Conservation (phyloP, 1,284 basidiomycete genomes). For the Abortiporus biennis region DNA sequence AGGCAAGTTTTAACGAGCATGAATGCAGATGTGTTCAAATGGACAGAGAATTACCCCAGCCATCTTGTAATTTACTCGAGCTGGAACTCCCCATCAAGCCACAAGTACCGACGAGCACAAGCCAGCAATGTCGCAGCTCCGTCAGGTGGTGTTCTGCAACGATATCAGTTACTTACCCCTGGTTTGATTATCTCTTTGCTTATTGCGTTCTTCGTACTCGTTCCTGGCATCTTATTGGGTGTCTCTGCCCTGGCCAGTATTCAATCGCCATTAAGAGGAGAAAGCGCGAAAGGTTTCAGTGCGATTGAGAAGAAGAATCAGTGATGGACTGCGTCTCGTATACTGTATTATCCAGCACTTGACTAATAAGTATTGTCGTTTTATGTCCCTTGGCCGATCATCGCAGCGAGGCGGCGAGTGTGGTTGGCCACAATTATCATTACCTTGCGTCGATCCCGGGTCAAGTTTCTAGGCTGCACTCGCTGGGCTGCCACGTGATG, state of each 20-base stretch:
- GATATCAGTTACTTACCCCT: constrained; percentile 76
- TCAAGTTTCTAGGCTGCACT: no score
- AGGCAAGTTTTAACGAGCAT: no score
- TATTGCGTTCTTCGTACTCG: constrained; percentile 62
- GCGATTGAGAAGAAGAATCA: constrained; percentile 77
- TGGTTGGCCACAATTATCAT: no score
- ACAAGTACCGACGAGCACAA: constrained; percentile 28
- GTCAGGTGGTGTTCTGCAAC: constrained; percentile 53
- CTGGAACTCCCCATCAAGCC: constrained; percentile 32
- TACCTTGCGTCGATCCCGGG: no score
- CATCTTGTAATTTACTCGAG: constrained; percentile 64
- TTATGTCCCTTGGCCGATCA: no score
- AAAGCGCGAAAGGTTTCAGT: constrained; percentile 60
- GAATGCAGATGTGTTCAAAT: no score
- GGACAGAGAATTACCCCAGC: constrained; percentile 38
- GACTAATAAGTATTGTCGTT: no score
- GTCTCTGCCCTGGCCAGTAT: constrained; percentile 70
- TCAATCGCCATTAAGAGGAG: constrained; percentile 61
- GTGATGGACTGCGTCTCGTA: constrained; percentile 29
- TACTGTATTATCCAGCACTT: no score
- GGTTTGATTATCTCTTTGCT: constrained; percentile 70
- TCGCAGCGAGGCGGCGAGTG: no score
- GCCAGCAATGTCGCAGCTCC: no score
- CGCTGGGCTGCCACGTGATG: no score
- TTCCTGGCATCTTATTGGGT: constrained; percentile 66